Conservation (phyloP, 306 rosid genomes). For the Pueraria montana region DNA sequence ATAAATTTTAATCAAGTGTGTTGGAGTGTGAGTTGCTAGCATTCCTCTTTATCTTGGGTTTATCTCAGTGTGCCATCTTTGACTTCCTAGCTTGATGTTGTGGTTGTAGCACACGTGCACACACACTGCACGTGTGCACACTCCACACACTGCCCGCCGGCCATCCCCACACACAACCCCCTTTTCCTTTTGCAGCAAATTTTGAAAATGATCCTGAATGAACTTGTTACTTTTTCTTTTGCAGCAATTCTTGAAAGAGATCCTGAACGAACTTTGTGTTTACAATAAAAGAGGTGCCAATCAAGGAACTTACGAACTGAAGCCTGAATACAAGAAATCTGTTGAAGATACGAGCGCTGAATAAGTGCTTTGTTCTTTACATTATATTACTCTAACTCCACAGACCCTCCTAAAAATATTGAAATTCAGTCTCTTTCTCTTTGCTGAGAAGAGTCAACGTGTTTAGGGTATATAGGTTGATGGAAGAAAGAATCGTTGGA, state of each 20-base stretch:
- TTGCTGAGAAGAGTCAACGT: conserved; percentile 25
- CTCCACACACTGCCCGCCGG: background rate
- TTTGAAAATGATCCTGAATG: conserved; percentile 90
- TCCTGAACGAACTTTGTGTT: conserved; percentile 89
- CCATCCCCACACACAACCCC: background rate
- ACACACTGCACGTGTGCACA: background rate
- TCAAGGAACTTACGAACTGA: conserved; percentile 99
- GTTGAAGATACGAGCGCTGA: conserved; percentile 81
- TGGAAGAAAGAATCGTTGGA: conserved; percentile 23
- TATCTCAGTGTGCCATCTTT: background rate
- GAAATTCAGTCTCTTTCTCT: conserved; percentile 7
- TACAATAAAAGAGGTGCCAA: conserved; percentile 98
- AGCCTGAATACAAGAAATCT: conserved; percentile 97
- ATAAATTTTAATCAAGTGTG: too few species aligned
- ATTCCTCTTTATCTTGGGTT: background rate
- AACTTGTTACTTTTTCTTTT: conserved; percentile 54
- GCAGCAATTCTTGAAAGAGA: conserved; percentile 99
- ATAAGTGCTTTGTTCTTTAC: conserved; percentile 44
- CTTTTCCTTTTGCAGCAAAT: conserved; percentile 74
- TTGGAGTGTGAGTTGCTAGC: too few species aligned
- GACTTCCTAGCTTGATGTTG: background rate
- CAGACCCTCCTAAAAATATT: background rate
- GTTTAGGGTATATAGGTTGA: conserved; percentile 31
- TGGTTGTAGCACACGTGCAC: background rate
- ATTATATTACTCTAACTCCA: conserved; percentile 20